Percentiles rank a stretch among this genome's conserved stretches.
Evolutionary conservation across 768 basidiomycete genomes (phyloP).

Genomic region (Rhodotorula graminis): DNA sequence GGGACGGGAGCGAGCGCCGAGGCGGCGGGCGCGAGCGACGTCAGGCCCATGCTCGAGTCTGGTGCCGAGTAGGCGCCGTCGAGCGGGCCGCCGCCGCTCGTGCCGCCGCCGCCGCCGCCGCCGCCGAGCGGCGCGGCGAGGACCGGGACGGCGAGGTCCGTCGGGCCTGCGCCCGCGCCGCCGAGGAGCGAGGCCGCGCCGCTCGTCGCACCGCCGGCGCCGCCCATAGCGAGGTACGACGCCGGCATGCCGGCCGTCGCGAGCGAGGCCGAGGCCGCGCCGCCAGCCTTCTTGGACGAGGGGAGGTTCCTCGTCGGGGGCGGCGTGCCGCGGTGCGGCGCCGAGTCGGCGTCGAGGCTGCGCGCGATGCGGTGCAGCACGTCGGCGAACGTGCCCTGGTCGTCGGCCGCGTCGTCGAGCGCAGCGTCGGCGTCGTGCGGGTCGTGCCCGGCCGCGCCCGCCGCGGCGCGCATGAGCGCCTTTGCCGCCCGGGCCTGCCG

Average conservation of each 20-base stretch:
- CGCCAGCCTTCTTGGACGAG: neutral
- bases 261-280: neutral
- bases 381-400: constrained; percentile 35
- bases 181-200: neutral
- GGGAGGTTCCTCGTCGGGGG: constrained; percentile 39
- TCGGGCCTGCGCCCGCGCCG: neutral
- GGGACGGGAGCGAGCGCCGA: no score
- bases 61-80: neutral
- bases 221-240: neutral
- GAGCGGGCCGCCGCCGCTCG: no score
- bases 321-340: constrained; percentile 36
- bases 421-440: neutral
- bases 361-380: constrained; percentile 34
- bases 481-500: constrained; percentile 19
- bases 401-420: neutral
- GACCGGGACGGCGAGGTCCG: neutral
- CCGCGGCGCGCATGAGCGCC: constrained; percentile 18
- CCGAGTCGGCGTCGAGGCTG: constrained; percentile 24
- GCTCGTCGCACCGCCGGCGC: no score
- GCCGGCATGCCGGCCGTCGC: neutral
- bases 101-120: no score
- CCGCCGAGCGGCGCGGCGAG: no score
- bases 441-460: neutral
- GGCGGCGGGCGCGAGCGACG: neutral
- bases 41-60: no score